phyloP scores from a whole-genome alignment of 345 rosid species.

The Excoecaria cochinchinensis region DNA sequence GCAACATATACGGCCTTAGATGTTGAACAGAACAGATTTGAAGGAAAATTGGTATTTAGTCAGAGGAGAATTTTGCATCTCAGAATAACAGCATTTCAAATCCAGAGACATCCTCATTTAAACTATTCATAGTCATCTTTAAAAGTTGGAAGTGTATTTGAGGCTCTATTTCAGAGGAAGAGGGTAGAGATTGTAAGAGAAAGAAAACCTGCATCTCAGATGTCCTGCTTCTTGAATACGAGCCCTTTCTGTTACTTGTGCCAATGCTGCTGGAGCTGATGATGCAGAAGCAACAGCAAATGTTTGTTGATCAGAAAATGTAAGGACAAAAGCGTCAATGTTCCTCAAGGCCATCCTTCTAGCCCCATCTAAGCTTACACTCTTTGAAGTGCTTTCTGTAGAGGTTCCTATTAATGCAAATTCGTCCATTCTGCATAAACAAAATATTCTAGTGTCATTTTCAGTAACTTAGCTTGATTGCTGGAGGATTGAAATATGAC shows the following conservation, averaged over 20 bases:
- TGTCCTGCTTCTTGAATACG: constrained; percentile 94
- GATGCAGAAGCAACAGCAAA: constrained; percentile 68
- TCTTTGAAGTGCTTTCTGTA: constrained; percentile 66
- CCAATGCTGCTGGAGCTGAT: constrained; percentile 70
- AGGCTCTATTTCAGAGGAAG: background rate
- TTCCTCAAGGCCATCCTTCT: constrained; percentile 74
- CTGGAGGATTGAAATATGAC: background rate
- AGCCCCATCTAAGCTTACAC: constrained; percentile 72
- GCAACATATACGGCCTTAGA: background rate
- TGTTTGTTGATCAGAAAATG: constrained; percentile 67
- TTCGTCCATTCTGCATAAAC: constrained; percentile 68
- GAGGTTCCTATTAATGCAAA: constrained; percentile 59
- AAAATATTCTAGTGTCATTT: background rate
- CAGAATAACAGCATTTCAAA: background rate
- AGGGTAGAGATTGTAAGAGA: background rate
- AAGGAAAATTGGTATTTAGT: background rate
- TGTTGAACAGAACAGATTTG: background rate
- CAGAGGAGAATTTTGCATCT: background rate
- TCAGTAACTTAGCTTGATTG: background rate
- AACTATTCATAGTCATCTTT: too few relatives aligned
- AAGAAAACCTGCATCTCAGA: constrained; percentile 81
- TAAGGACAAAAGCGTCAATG: constrained; percentile 60
- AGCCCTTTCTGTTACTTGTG: constrained; percentile 85
- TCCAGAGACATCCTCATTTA: background rate
- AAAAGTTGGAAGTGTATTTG: background rate